A percentile compares a stretch with the other conserved stretches of the same genome.
Evolutionary conservation across 73 alveolate genomes (phyloP).

Genomic region (Tetrahymena malaccensis): DNA sequence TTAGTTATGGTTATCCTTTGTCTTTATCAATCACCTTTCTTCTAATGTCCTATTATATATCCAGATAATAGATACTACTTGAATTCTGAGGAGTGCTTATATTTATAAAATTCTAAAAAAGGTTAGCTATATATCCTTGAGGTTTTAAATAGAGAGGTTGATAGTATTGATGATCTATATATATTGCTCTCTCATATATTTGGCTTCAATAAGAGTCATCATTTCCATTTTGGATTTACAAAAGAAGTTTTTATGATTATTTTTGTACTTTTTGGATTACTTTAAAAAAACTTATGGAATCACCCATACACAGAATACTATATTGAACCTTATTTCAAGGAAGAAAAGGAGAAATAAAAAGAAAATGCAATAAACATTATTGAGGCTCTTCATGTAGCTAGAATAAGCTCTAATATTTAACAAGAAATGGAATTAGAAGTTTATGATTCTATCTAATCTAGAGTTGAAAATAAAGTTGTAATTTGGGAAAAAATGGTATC

Average conservation of each 20-base stretch:
- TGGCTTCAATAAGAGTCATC: conserved; percentile 21
- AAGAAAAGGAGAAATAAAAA: neutral
- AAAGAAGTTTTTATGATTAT: conserved; percentile 33
- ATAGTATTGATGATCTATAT: conserved; percentile 6
- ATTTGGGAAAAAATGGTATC: conserved; percentile 18
- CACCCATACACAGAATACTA: conserved; percentile 24
- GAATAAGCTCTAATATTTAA: conserved; percentile 12
- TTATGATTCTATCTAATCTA: conserved; percentile 6
- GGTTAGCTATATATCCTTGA: neutral
- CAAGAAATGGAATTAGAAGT: conserved; percentile 19
- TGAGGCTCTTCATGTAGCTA: conserved; percentile 19
- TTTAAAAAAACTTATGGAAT: conserved; percentile 27
- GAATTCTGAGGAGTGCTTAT: conserved; percentile 8
- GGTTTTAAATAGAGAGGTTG: neutral
- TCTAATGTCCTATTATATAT: conserved; percentile 33
- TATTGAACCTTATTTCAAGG: conserved; percentile 22
- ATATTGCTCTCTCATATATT: conserved; percentile 16
- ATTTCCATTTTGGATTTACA: conserved; percentile 16
- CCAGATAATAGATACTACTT: conserved; percentile 20
- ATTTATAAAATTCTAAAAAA: neutral
- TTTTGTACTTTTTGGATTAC: conserved; percentile 21
- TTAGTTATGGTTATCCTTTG: conserved; percentile 23
- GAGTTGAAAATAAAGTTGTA: conserved; percentile 28
- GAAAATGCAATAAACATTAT: neutral
- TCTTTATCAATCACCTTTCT: conserved; percentile 22